Percentiles rank a stretch among this genome's conserved stretches.
phyloP scores from a whole-genome alignment of 257 asterid genomes.

The Solanum virginianum region DNA sequence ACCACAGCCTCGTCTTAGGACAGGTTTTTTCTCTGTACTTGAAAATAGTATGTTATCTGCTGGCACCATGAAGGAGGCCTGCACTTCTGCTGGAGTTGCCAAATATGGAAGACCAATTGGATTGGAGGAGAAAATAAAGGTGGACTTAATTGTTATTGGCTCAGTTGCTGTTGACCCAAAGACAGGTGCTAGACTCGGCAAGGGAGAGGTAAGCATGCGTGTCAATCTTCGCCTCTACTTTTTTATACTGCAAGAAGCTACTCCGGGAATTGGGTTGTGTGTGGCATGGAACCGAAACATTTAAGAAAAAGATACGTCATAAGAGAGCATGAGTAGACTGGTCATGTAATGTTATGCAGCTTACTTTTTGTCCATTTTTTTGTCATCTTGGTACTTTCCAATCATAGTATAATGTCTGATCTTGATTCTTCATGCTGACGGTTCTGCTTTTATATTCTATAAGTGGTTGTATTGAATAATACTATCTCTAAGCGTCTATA shows the following conservation, averaged over 20 bases:
- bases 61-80: conserved; percentile 67
- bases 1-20: conserved; percentile 92
- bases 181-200: conserved; percentile 96
- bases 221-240: not conserved
- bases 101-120: conserved; percentile 86
- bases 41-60: conserved; percentile 44
- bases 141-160: conserved; percentile 79
- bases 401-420: not conserved
- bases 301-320: not conserved
- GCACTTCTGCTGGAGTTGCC: conserved; percentile 85
- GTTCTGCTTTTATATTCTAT: not conserved
- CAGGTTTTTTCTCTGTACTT: conserved; percentile 81
- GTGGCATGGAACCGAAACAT: not conserved
- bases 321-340: not conserved
- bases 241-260: not conserved
- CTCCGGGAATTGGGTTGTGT: not conserved
- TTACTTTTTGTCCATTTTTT: not conserved
- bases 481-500: not conserved
- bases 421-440: not conserved
- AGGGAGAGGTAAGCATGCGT: conserved; percentile 69
- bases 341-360: not conserved
- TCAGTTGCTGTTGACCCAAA: conserved; percentile 88
- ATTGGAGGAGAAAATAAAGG: conserved; percentile 75
- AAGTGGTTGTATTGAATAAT: not conserved
- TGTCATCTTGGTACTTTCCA: not conserved